phyloP scores from a whole-genome alignment of 1,284 basidiomycete species.

The Tilletia setariae region DNA sequence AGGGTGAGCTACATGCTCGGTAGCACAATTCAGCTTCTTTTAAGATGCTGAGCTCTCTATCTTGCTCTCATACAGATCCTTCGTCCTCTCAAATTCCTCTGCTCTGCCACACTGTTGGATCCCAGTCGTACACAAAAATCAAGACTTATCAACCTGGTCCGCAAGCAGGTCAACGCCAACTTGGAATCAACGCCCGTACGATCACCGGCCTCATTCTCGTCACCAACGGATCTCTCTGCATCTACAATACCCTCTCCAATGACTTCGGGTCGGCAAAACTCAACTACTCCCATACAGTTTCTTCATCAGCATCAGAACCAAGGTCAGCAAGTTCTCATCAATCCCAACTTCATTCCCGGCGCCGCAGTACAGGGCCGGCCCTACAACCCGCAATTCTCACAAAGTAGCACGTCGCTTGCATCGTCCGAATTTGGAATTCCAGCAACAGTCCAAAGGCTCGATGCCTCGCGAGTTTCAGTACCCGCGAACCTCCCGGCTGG shows the following conservation, averaged over 20 bases:
- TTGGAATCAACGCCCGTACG: constrained; percentile 28
- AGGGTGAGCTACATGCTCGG: constrained; percentile 9
- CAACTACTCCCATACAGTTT: not conserved
- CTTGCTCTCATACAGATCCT: constrained; percentile 18
- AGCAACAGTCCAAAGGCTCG: constrained; percentile 12
- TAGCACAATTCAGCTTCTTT: no score
- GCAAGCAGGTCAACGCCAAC: constrained; percentile 38
- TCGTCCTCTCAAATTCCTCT: constrained; percentile 34
- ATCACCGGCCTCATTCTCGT: not conserved
- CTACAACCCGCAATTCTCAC: not conserved
- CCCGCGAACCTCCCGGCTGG: constrained; percentile 8
- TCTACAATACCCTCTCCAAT: constrained; percentile 1
- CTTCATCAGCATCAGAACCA: constrained; percentile 1
- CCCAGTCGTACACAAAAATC: constrained; percentile 38
- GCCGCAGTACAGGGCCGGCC: not conserved
- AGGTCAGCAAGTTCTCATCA: not conserved
- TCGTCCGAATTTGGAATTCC: not conserved
- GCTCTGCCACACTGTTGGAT: constrained; percentile 41
- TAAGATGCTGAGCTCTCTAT: not conserved
- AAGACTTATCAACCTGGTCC: constrained; percentile 35
- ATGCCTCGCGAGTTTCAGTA: constrained; percentile 10
- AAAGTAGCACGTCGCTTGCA: not conserved
- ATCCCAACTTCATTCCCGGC: not conserved
- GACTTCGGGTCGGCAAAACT: not conserved
- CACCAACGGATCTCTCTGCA: not conserved